Evolutionary conservation across 2,329 filamentous ascomycete species (phyloP), one percentile per base, ranked within the genome.

Genomic region (Ascocoryne sarcoides): DNA sequence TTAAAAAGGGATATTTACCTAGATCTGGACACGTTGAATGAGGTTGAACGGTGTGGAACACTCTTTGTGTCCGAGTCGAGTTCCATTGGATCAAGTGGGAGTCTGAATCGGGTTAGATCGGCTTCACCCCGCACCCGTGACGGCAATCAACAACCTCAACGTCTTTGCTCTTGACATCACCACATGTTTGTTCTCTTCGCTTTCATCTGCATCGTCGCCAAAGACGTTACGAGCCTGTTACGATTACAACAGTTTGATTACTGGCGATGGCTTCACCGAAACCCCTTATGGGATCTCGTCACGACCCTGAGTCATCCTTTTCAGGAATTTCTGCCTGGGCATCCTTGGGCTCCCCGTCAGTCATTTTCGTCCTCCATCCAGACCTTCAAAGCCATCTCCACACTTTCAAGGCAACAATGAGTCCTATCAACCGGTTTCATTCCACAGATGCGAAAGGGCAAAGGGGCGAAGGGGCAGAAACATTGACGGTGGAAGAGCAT

Each of bases 1-100:
- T 8, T 26, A 12, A 12, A 14, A 3, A 30, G 37, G 19, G 32
- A n/a, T 14, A 19, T 8, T 14, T 4, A 16, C 28, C 7, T 12
- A 28, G 18, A 20, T 21, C 21, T 33, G 37, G 31, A 32, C 37
- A 39, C 37, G 37, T 38, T 38, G 36, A 38, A 14, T 29, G 8
- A 32, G 30, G 18, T n/a, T 16, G n/a, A n/a, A n/a, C n/a, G n/a
- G n/a, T n/a, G n/a, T n/a, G n/a, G n/a, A n/a, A n/a, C n/a, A n/a
- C n/a, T n/a, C n/a, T n/a, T n/a, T n/a, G n/a, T n/a, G n/a, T n/a
- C n/a, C n/a, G n/a, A n/a, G n/a, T n/a, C n/a, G n/a, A n/a, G n/a
- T n/a, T n/a, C 10, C n/a, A 8, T 35, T 16, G 18, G 15, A 3
- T 19, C 19, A 18, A 17, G 20, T 10, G n/a, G 17, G 32, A 17